A percentile compares a stretch with the other conserved stretches of the same genome.
Evolutionary conservation across 306 rosid species (phyloP).

Genomic region (Casuarina glauca): DNA sequence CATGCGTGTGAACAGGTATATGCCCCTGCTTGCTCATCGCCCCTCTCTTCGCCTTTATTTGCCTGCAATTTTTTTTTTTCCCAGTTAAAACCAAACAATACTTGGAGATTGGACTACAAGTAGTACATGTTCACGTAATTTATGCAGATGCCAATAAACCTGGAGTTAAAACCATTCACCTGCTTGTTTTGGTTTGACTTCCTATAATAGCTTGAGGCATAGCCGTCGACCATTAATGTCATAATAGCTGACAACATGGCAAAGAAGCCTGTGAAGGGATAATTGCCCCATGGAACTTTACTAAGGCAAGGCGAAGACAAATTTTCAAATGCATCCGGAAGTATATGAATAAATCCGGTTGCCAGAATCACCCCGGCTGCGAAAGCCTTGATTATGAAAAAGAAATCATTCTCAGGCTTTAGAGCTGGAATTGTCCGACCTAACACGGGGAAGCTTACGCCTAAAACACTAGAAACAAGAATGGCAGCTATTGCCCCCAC

Average conservation of each 20-base stretch:
- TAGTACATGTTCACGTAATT: too few species aligned
- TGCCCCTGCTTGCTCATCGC: slow-evolving; percentile 36
- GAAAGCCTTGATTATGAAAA: slow-evolving; percentile 50
- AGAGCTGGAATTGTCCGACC: slow-evolving; percentile 33
- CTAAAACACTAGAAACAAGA: slow-evolving; percentile 39
- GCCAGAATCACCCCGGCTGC: slow-evolving; percentile 49
- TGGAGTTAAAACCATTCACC: not conserved
- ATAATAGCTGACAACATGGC: slow-evolving; percentile 45
- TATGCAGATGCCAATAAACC: too few species aligned
- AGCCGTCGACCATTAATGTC: slow-evolving; percentile 48
- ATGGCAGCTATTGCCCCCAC: slow-evolving; percentile 36
- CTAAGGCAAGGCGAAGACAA: slow-evolving; percentile 40
- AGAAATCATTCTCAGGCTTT: slow-evolving; percentile 35
- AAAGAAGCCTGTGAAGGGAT: slow-evolving; percentile 49
- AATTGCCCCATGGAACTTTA: slow-evolving; percentile 32
- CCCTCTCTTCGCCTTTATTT: slow-evolving; percentile 25
- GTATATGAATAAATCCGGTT: slow-evolving; percentile 45
- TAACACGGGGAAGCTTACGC: slow-evolving; percentile 40
- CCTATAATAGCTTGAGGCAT: slow-evolving; percentile 39
- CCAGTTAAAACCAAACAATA: not conserved
- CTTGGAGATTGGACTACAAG: too few species aligned
- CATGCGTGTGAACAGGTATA: slow-evolving; percentile 56
- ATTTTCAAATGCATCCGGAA: slow-evolving; percentile 43
- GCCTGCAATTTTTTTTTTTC: slow-evolving; percentile 5
- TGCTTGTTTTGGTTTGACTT: slow-evolving; percentile 4